Evolutionary conservation across 768 basidiomycete genomes (phyloP).

Genomic region (Psilocybe subaeruginosa): DNA sequence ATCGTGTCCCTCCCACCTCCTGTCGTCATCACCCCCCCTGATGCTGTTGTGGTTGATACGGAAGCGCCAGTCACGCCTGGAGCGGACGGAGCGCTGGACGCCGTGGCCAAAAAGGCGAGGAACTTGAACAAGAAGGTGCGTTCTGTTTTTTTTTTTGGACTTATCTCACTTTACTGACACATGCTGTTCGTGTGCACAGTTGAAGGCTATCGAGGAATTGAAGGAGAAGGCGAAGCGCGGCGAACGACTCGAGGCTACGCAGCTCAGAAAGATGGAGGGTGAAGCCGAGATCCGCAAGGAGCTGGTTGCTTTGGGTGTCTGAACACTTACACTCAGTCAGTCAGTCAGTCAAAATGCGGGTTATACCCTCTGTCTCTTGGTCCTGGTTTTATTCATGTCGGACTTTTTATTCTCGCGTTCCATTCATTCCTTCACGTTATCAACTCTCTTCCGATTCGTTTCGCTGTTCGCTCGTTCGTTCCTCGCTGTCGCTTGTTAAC

Average conservation of each 20-base stretch:
- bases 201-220: slow-evolving; percentile 98
- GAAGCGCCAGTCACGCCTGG: slow-evolving; percentile 56
- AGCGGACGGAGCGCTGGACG: slow-evolving; percentile 65
- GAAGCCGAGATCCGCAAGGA: slow-evolving; percentile 86
- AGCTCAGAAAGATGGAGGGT: slow-evolving; percentile 95
- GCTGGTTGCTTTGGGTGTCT: slow-evolving; percentile 48
- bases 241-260: slow-evolving; percentile 91
- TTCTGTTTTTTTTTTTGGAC: slow-evolving; percentile 7
- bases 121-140: slow-evolving; percentile 95
- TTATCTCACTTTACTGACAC: neutral
- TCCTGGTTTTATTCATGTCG: neutral
- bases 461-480: neutral
- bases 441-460: neutral
- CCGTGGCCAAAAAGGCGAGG: slow-evolving; percentile 88
- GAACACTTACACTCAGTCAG: neutral
- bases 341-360: neutral
- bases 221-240: slow-evolving; percentile 91
- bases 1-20: slow-evolving; percentile 11
- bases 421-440: neutral
- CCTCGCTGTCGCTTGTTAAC: neutral
- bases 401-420: neutral
- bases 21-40: slow-evolving; percentile 10
- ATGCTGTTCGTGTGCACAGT: slow-evolving; percentile 43
- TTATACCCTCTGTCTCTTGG: neutral
- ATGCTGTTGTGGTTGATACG: slow-evolving; percentile 26